Base-by-base conservation (phyloP, 208 protist genomes). In the Strigomonas culicis region DNA sequence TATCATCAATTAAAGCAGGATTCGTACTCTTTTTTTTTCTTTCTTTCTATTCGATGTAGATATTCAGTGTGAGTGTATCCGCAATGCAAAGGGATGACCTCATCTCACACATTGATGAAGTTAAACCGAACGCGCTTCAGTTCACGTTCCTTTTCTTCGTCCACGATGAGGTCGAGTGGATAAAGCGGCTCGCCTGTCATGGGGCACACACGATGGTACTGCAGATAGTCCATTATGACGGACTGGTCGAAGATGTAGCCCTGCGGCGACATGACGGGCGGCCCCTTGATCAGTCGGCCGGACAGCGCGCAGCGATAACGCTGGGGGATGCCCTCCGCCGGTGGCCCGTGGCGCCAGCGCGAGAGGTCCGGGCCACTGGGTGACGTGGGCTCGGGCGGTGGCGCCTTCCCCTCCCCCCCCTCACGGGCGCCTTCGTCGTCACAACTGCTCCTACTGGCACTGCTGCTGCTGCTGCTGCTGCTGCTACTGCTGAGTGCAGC, bases 231-330 rank as follows among this genome's bases (percentile, higher is more conserved):
- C 1, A 71, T 28, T 10, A 86, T 83, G 41, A 58, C 53, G 25
- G 72, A 60, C 30, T 69, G 51, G 52, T 86, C 80, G 39, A 86
- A 86, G 24, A 77, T 17, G 64, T 77, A 74, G 11, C 80, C 80
- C 15, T 78, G 68, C n/a, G 80, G 65, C 0, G 80, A 75, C 27
- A 86, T 13, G 22, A 80, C 70, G 6, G 80, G 80, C 15, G 41
- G 27, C 2, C 64, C 72, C 3, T 50, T 62, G 32, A 86, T 83
- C 21, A 86, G 27, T 2, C 71, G 49, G 15, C 72, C 61, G 15
- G 77, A 80, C 21, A 86, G 73, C 4, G 67, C 65, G 43, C 80
- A 86, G 30, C 80, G 47, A 57, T 86, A 86, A 15, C 69, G 75
- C 24, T 22, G n/a, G 11, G 80, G 80, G 4, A 83, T 65, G 1